Evolutionary conservation across 768 basidiomycete genomes (phyloP).

Genomic region (Serendipita sp.): DNA sequence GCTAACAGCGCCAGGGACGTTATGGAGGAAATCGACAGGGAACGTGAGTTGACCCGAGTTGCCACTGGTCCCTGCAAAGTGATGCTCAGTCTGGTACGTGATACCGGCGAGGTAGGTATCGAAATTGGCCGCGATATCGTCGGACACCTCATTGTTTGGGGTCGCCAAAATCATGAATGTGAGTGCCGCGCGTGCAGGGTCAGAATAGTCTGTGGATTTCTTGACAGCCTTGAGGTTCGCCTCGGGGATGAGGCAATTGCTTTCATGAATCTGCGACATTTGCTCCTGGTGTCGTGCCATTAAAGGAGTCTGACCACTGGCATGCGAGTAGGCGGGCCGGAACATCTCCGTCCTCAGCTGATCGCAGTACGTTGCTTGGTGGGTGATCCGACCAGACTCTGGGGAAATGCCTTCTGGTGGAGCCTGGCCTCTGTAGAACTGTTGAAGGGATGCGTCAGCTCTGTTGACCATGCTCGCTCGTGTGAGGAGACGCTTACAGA

Average conservation of each 20-base stretch:
- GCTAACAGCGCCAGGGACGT: slow-evolving; percentile 61
- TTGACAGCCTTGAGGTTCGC: neutral
- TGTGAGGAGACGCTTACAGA: slow-evolving; percentile 36
- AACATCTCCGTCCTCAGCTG: slow-evolving; percentile 21
- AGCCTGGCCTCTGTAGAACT: slow-evolving; percentile 14
- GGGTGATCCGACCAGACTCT: slow-evolving; percentile 29
- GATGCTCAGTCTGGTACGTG: slow-evolving; percentile 23
- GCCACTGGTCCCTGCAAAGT: slow-evolving; percentile 34
- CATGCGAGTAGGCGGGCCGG: neutral
- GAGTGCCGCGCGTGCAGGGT: slow-evolving; percentile 43
- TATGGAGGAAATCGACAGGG: slow-evolving; percentile 30
- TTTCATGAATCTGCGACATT: slow-evolving; percentile 6
- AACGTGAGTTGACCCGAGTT: slow-evolving; percentile 14
- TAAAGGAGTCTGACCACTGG: neutral
- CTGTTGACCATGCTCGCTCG: slow-evolving; percentile 13
- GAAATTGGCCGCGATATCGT: slow-evolving; percentile 36
- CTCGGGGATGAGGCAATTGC: slow-evolving; percentile 12
- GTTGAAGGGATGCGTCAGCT: slow-evolving; percentile 17
- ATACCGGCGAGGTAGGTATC: slow-evolving; percentile 38
- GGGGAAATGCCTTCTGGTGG: neutral
- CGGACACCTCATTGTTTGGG: slow-evolving; percentile 31
- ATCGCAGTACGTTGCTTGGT: slow-evolving; percentile 40
- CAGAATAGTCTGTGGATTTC: slow-evolving; percentile 6
- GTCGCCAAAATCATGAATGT: slow-evolving; percentile 69
- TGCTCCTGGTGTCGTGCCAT: neutral